A percentile compares a stretch with the other conserved stretches of the same genome.
Conservation (phyloP, 208 protist species). For the Crithidia fasciculata region DNA sequence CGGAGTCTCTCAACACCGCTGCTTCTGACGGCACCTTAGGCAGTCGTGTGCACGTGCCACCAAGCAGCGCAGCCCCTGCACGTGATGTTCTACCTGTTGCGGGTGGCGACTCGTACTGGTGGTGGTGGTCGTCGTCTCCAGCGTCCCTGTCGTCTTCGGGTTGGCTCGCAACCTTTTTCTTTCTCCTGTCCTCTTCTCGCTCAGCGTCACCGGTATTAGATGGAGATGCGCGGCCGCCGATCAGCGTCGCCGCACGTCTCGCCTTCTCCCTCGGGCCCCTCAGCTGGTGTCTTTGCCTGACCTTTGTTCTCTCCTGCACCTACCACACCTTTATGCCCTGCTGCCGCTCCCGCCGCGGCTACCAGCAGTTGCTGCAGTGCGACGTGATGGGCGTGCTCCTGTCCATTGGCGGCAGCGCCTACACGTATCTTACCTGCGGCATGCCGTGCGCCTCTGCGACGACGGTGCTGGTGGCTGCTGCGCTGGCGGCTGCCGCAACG, state of each 20-base stretch:
- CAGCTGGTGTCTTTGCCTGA: slow-evolving; percentile 33
- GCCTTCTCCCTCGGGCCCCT: slow-evolving; percentile 23
- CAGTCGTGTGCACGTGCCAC: slow-evolving; percentile 2
- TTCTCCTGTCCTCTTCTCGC: background rate
- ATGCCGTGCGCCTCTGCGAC: slow-evolving; percentile 36
- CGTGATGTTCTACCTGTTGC: background rate
- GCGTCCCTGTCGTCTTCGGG: background rate
- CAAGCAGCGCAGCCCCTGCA: slow-evolving; percentile 7
- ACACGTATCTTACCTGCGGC: slow-evolving; percentile 47
- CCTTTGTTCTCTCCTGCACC: slow-evolving; percentile 53
- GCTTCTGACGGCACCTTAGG: too few relatives aligned
- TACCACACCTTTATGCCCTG: slow-evolving; percentile 80
- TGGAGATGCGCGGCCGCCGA: background rate
- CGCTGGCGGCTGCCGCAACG: slow-evolving; percentile 22
- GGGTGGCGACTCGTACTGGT: background rate
- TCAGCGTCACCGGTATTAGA: background rate
- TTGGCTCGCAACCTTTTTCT: background rate
- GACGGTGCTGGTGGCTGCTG: slow-evolving; percentile 1
- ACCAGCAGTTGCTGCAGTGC: slow-evolving; percentile 64
- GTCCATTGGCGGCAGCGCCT: slow-evolving; percentile 53
- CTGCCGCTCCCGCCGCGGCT: slow-evolving; percentile 36
- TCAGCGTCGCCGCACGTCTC: slow-evolving; percentile 17
- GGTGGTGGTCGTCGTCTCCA: background rate
- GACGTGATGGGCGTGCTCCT: slow-evolving; percentile 55
- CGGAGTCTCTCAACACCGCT: too few relatives aligned